A percentile compares a stretch with the other conserved stretches of the same genome.
These are phyloP conservation scores for Linderniella brevidens DNA, from an alignment of 257 asterid genomes.

Conservation along the genomic window DNA sequence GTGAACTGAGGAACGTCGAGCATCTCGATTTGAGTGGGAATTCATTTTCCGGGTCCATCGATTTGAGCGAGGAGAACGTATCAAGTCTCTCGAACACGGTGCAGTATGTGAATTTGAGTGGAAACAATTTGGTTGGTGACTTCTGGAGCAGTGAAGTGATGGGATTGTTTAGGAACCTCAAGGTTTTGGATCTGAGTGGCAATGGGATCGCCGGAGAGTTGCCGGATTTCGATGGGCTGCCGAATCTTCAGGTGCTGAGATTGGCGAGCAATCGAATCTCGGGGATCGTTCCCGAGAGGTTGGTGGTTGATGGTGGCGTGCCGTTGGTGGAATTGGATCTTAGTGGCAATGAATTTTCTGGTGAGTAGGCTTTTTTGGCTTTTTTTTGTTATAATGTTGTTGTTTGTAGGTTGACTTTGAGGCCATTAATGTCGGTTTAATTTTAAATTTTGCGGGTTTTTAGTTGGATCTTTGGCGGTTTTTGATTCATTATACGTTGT, in stretches of 20 bases:
- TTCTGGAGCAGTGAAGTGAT: conserved; percentile 25
- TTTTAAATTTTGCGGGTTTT: no score
- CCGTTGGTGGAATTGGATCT: conserved; percentile 58
- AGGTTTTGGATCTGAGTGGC: conserved; percentile 46
- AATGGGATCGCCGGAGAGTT: conserved; percentile 40
- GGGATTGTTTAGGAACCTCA: conserved; percentile 33
- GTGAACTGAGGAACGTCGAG: conserved; percentile 43
- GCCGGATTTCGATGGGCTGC: conserved; percentile 26
- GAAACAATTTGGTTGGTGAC: conserved; percentile 34
- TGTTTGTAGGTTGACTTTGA: neutral
- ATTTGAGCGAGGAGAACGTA: conserved; percentile 25
- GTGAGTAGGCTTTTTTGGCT: conserved; percentile 18
- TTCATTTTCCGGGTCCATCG: conserved; percentile 33
- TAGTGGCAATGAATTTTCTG: conserved; percentile 47
- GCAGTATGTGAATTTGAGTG: conserved; percentile 36
- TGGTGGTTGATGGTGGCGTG: conserved; percentile 29
- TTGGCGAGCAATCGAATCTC: conserved; percentile 35
- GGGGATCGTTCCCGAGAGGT: conserved; percentile 37
- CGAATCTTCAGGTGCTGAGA: conserved; percentile 34
- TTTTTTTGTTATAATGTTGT: neutral
- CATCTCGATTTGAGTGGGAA: conserved; percentile 58
- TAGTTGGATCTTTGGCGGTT: no score
- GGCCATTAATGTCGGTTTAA: neutral
- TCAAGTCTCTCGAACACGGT: conserved; percentile 48
- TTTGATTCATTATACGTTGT: no score